These are phyloP conservation scores for Aschersonia sp. DNA, from an alignment of 2,329 filamentous ascomycete species.

Conservation along the genomic window DNA sequence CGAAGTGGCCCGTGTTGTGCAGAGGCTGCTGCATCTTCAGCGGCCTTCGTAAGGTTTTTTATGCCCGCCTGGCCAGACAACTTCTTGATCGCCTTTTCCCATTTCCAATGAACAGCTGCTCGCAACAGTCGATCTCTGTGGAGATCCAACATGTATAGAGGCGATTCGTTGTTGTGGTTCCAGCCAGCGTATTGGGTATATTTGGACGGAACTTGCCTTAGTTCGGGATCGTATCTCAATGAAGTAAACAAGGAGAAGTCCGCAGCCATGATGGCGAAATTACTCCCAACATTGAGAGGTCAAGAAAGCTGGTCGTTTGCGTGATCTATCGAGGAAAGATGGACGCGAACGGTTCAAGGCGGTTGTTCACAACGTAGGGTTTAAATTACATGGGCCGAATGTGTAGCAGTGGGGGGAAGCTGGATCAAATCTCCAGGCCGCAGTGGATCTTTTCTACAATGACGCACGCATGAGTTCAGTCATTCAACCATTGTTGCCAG, in stretches of 20 bases:
- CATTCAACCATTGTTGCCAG: no score
- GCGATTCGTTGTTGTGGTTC: conserved; percentile 37
- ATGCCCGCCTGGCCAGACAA: conserved; percentile 34
- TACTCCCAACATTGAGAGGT: not conserved
- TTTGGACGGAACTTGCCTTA: conserved; percentile 28
- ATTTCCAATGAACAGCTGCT: conserved; percentile 42
- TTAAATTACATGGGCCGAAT: no score
- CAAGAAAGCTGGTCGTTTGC: not conserved
- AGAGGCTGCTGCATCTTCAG: conserved; percentile 20
- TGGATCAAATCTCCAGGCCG: no score
- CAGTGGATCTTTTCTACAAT: no score
- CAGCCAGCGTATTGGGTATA: conserved; percentile 29
- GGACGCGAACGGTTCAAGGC: no score
- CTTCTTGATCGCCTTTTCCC: conserved; percentile 27
- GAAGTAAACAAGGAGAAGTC: conserved; percentile 54
- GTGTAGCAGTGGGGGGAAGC: no score
- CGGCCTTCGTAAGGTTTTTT: conserved; percentile 16
- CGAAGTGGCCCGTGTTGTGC: conserved; percentile 23
- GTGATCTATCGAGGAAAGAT: no score
- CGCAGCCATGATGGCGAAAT: conserved; percentile 15
- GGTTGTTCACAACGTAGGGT: no score
- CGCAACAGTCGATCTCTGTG: conserved; percentile 67
- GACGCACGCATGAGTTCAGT: no score
- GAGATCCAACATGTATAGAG: conserved; percentile 66
- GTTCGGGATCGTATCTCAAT: conserved; percentile 51